Evolutionary conservation across 345 rosid genomes (phyloP).

Genomic region (Melaleuca quinquenervia): DNA sequence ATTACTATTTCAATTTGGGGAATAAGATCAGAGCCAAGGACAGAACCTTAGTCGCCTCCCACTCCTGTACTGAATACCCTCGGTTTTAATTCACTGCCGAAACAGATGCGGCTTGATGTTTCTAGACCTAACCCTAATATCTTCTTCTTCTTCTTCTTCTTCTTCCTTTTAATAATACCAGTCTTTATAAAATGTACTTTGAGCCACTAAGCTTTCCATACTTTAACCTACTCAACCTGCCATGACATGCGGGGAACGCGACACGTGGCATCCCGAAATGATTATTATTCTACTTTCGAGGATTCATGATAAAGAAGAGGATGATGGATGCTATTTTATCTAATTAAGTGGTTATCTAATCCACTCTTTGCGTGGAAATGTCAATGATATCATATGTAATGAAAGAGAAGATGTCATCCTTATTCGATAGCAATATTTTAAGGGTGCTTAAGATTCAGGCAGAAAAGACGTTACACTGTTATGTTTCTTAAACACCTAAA

Average conservation of each 20-base stretch:
- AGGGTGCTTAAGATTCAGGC: not conserved
- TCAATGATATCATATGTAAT: not conserved
- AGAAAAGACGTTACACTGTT: not conserved
- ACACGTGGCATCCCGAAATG: not conserved
- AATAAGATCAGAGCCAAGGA: not conserved
- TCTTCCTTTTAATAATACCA: no score
- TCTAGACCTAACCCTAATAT: not conserved
- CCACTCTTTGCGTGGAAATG: not conserved
- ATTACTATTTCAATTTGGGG: not conserved
- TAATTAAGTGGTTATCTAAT: not conserved
- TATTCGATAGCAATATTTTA: not conserved
- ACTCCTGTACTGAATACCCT: not conserved
- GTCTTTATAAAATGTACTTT: not conserved
- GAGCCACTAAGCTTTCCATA: not conserved
- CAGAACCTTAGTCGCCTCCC: slow-evolving; percentile 5
- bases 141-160: not conserved
- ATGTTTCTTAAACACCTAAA: not conserved
- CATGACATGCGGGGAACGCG: not conserved
- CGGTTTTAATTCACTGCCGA: not conserved
- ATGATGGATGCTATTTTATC: not conserved
- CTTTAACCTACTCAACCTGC: not conserved
- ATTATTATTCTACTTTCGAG: not conserved
- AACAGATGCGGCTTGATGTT: not conserved
- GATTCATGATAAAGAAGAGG: not conserved
- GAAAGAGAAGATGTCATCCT: not conserved